Evolutionary conservation across 1,284 basidiomycete genomes (phyloP), one percentile per base, ranked within the genome.

Genomic region (Kwoniella shivajii): DNA sequence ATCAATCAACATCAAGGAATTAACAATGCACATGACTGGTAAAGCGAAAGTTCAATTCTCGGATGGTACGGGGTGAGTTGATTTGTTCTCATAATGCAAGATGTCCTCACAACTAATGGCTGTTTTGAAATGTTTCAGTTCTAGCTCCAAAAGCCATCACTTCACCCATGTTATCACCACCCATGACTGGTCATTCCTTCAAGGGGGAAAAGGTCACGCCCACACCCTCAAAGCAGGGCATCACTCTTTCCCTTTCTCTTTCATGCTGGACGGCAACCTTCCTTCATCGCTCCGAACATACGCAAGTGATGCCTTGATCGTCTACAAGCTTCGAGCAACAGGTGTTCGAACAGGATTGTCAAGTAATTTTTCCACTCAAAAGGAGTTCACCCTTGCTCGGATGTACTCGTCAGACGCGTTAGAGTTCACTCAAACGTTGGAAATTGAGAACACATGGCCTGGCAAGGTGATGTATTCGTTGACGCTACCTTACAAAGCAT

Each of bases 381-480:
- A 80, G 44, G 83, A 85, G 11, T 83, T 96, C 55, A 80, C 82
- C 58, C 80, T 96, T 60, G 68, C 88, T 46, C 85, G 92, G 55
- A 85, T 87, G 2, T 88, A 92, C 67, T 82, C 85, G 5, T 76
- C 84, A 2, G 91, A 94, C 63, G 88, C 92, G 1, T 84, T 95
- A 66, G 93, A 96, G 77, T 96, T 91, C 80, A 92, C 91, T 71
- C 92, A 96, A 75, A 92, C 91, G 1, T 84, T 95, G 57, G 93
- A 97, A 76, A 81, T 83, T 51, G 92, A 95, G 77, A 95, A 94
- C 76, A 93, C 91, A 13, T 97, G 93, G 93, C 92, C 93, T 0
- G 88, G 89, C 37, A 97, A 95, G 79, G 80, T 94, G 74, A 92
- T 92, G 89, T 93, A 93, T 77, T 86, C 87, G 6, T 85, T 94